phyloP scores from a whole-genome alignment of 352 stramenopile genomes.

The Detonula confervacea region DNA sequence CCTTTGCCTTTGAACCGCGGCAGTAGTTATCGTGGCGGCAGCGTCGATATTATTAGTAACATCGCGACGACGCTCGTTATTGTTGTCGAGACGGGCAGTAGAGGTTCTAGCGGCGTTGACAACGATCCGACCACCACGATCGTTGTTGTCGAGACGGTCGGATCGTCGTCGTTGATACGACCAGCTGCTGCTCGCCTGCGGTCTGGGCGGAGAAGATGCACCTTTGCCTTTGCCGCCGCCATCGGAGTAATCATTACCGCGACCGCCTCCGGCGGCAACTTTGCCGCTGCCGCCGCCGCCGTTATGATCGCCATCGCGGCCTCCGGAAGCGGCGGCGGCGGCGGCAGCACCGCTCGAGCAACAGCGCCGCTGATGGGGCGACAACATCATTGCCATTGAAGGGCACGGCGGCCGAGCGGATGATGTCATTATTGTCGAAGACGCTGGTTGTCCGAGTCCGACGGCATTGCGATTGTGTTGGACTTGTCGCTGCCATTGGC shows the following conservation, averaged over 20 bases:
- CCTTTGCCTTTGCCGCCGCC: too few species aligned
- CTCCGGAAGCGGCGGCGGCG: neutral
- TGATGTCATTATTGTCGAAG: neutral
- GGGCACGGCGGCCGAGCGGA: neutral
- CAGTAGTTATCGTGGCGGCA: too few species aligned
- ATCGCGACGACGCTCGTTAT: too few species aligned
- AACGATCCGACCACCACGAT: too few species aligned
- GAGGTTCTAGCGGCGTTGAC: too few species aligned
- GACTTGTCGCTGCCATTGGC: neutral
- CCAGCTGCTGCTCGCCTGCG: neutral
- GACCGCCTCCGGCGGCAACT: too few species aligned
- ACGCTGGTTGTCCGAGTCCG: neutral
- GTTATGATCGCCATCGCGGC: too few species aligned
- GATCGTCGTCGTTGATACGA: neutral
- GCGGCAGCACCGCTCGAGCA: neutral
- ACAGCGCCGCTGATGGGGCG: neutral
- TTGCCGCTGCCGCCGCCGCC: too few species aligned
- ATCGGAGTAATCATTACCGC: too few species aligned
- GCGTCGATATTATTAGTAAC: neutral
- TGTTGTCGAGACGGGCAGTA: too few species aligned
- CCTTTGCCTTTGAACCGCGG: too few species aligned
- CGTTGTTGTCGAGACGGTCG: neutral
- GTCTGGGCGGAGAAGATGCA: neutral
- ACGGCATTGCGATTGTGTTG: neutral
- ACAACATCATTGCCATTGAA: neutral